These are phyloP conservation scores for Lipomyces chichibuensis DNA, from an alignment of 805 yeast species.

Conservation along the genomic window DNA sequence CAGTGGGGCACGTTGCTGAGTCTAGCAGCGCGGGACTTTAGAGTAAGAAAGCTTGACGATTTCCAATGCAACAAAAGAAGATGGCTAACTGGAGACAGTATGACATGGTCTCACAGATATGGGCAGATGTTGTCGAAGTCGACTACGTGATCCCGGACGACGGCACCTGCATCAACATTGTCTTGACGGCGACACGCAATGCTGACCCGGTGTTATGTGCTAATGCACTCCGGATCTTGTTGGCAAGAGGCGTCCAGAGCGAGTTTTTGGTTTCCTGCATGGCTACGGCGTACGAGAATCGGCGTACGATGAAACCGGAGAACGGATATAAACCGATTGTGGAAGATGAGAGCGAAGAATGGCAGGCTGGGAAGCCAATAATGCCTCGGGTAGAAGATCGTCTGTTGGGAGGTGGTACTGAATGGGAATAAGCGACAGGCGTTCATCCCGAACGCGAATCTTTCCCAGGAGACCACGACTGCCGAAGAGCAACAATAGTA, in stretches of 20 bases:
- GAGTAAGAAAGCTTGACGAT: background rate
- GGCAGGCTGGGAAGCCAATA: background rate
- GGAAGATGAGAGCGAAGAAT: background rate
- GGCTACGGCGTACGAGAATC: background rate
- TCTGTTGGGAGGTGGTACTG: background rate
- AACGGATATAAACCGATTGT: background rate
- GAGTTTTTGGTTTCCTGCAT: background rate
- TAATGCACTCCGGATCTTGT: background rate
- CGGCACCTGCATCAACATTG: slow-evolving; percentile 5
- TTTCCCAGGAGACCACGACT: no score
- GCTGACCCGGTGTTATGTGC: background rate
- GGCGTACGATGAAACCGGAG: background rate
- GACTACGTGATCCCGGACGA: slow-evolving; percentile 1
- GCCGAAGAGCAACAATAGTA: no score
- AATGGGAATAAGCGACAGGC: background rate
- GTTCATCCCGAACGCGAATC: no score
- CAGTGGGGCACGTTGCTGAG: background rate
- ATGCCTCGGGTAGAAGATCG: background rate
- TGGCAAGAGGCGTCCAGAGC: background rate
- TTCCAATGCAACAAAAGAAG: background rate
- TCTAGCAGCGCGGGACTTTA: background rate
- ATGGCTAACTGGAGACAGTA: background rate
- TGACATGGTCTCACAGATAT: slow-evolving; percentile 1
- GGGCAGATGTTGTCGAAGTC: background rate
- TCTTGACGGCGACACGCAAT: background rate